These are phyloP conservation scores for Letharia lupina DNA, from an alignment of 495 filamentous ascomycete species.

Conservation along the genomic window DNA sequence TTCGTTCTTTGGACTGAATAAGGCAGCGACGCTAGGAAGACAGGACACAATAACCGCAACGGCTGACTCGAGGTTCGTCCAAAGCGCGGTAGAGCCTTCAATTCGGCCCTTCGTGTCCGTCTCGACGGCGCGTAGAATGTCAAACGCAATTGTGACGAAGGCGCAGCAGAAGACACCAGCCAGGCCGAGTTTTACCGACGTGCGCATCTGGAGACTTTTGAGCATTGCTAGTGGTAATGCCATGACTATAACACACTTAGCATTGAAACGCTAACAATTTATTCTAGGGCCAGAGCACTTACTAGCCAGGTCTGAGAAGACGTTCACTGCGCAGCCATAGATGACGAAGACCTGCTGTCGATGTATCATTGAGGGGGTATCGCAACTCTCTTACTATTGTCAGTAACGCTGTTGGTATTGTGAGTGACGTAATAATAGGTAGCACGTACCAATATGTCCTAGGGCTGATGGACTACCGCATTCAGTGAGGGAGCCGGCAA, in stretches of 20 bases:
- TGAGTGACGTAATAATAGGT: too few relatives aligned
- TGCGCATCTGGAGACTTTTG: constrained; percentile 7
- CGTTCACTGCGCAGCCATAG: background rate
- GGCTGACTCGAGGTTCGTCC: constrained; percentile 11
- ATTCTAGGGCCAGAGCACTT: background rate
- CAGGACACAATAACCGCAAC: constrained; percentile 11
- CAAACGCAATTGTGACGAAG: constrained; percentile 2
- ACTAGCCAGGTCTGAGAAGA: constrained; percentile 4
- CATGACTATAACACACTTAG: background rate
- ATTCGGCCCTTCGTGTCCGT: background rate
- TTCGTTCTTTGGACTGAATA: background rate
- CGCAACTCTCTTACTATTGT: background rate
- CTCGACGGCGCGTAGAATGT: constrained; percentile 11
- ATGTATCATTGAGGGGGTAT: background rate
- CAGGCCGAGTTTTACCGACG: background rate
- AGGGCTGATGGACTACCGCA: constrained; percentile 1
- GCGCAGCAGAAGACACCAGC: constrained; percentile 10
- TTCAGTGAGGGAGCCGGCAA: constrained; percentile 3
- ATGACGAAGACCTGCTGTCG: background rate
- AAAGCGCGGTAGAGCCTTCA: constrained; percentile 1
- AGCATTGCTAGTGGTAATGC: constrained; percentile 7
- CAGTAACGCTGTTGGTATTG: background rate
- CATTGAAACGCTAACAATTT: too few relatives aligned
- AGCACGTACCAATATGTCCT: background rate
- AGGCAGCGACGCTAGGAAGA: background rate